Evolutionary conservation across 2,329 filamentous ascomycete genomes (phyloP).

Genomic region (Chlorencoelia australis): DNA sequence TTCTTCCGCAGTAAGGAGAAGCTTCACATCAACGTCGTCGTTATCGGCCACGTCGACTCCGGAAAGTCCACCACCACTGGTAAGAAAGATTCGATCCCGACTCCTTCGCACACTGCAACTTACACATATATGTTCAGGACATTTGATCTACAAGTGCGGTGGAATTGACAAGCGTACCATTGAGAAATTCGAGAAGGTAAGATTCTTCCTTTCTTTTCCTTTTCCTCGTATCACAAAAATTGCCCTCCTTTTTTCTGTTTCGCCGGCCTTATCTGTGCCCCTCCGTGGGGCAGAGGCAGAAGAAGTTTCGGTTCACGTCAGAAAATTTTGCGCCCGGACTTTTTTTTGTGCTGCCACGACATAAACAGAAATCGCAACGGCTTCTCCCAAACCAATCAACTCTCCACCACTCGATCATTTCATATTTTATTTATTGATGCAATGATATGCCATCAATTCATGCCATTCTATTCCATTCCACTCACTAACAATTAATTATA

Average conservation of each 20-base stretch:
- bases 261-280: neutral
- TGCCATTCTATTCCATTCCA: slow-evolving; percentile 1
- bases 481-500: slow-evolving; percentile 32
- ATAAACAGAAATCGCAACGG: neutral
- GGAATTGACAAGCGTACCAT: slow-evolving; percentile 99
- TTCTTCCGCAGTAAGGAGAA: slow-evolving; percentile 70
- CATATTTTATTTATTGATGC: too few relatives aligned
- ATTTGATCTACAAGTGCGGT: slow-evolving; percentile 99
- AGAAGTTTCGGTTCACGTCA: neutral
- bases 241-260: slow-evolving; percentile 23
- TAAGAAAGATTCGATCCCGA: slow-evolving; percentile 38
- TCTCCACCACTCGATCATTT: too few relatives aligned
- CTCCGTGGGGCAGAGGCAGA: slow-evolving; percentile 4
- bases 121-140: slow-evolving; percentile 42
- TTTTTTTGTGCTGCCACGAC: slow-evolving; percentile 6
- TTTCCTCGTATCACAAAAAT: slow-evolving; percentile 19
- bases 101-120: slow-evolving; percentile 6
- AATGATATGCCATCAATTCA: slow-evolving; percentile 4
- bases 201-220: slow-evolving; percentile 23
- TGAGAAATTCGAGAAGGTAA: slow-evolving; percentile 99
- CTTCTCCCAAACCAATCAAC: too few relatives aligned
- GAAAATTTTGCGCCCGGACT: neutral
- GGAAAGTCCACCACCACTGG: slow-evolving; percentile 96
- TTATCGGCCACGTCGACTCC: slow-evolving; percentile 99
- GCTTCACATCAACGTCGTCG: slow-evolving; percentile 94